Percentiles rank a stretch among this genome's conserved stretches.
phyloP scores from a whole-genome alignment of 176 grass and related monocot species.

The Melocanna baccifera region DNA sequence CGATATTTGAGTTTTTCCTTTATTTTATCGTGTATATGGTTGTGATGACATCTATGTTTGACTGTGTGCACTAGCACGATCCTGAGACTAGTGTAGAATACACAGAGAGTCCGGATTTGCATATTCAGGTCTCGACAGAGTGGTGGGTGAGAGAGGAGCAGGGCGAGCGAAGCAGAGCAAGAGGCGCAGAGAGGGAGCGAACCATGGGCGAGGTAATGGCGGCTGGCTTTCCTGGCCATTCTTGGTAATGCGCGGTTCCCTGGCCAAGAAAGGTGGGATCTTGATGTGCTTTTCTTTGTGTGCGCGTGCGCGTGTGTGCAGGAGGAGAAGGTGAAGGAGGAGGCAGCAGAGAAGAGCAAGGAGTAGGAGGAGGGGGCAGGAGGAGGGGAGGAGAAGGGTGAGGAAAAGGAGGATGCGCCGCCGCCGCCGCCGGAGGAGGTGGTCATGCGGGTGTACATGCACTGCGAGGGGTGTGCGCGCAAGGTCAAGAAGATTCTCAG shows the following conservation, averaged over 20 bases:
- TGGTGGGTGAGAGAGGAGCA: background rate
- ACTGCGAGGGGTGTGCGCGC: constrained; percentile 58
- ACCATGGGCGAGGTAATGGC: constrained; percentile 44
- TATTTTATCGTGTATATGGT: too few species aligned
- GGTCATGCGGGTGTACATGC: constrained; percentile 59
- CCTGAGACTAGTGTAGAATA: too few species aligned
- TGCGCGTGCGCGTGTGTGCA: background rate
- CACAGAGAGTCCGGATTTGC: too few species aligned
- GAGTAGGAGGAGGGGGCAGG: background rate
- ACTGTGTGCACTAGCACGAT: too few species aligned
- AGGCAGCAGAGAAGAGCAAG: constrained; percentile 2
- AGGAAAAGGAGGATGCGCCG: background rate
- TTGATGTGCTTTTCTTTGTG: background rate
- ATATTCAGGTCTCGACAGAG: too few species aligned
- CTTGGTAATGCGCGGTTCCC: background rate
- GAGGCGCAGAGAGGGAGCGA: background rate
- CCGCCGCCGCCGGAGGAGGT: constrained; percentile 50
- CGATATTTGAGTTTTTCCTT: too few species aligned
- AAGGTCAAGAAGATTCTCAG: constrained; percentile 48
- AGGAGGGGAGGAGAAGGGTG: background rate
- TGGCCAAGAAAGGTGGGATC: background rate
- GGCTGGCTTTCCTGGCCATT: background rate
- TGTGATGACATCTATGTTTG: too few species aligned
- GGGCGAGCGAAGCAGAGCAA: background rate
- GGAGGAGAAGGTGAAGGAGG: constrained; percentile 42